Percentiles rank a stretch among this genome's conserved stretches.
Conservation (phyloP, 2,329 filamentous ascomycete genomes). For the Trichoderma aggressivum region DNA sequence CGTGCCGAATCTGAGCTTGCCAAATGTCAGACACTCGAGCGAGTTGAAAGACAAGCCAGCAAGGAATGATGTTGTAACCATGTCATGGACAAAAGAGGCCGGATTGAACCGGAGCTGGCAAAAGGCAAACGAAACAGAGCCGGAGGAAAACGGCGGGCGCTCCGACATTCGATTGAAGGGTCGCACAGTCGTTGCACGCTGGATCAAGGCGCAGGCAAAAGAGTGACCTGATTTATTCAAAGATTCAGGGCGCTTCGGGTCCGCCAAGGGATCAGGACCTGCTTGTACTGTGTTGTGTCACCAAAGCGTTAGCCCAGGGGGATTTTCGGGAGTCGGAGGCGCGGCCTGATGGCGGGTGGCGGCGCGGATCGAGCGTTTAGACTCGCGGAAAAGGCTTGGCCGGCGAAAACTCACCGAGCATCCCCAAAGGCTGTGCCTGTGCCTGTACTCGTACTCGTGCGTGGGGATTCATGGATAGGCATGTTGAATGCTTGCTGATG, state of each 20-base stretch:
- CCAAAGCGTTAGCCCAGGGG: background rate
- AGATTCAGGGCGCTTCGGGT: background rate
- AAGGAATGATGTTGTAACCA: background rate
- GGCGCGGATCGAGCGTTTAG: background rate
- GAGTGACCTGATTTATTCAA: background rate
- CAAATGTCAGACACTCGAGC: background rate
- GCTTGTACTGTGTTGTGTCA: background rate
- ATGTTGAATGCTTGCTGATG: background rate
- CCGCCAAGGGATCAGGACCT: background rate
- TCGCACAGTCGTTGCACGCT: background rate
- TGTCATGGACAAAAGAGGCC: background rate
- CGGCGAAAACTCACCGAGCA: background rate
- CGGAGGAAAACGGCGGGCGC: background rate
- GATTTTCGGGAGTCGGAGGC: background rate
- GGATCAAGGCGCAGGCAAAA: background rate
- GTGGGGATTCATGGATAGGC: too few species aligned
- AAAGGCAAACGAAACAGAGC: too few species aligned
- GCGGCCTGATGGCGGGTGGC: background rate
- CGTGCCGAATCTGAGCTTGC: background rate
- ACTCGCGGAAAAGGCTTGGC: background rate
- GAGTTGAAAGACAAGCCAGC: background rate
- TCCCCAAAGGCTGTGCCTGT: background rate
- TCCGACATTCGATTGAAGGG: background rate
- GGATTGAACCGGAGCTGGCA: background rate
- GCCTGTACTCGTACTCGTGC: background rate